These are phyloP conservation scores for Candida maesae DNA, from an alignment of 805 yeast genomes.

Conservation along the genomic window DNA sequence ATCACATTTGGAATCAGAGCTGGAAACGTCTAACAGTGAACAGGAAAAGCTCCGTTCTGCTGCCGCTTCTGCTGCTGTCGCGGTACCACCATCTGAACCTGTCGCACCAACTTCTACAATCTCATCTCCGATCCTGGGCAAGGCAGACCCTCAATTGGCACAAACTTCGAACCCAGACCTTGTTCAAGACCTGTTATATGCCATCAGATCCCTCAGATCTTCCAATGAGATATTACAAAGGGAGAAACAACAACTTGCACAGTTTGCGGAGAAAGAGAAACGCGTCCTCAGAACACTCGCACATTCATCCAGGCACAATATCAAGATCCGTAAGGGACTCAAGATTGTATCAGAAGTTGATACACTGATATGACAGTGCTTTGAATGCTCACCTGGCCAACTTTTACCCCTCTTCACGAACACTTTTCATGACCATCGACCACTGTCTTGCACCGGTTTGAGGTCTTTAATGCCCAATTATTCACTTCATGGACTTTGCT, in stretches of 20 bases:
- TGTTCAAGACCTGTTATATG: slow-evolving; percentile 18
- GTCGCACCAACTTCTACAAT: not conserved
- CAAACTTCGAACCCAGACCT: slow-evolving; percentile 8
- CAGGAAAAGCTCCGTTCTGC: slow-evolving; percentile 1
- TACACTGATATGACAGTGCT: slow-evolving; percentile 14
- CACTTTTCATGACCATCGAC: not conserved
- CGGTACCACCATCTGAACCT: not conserved
- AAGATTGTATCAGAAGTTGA: slow-evolving; percentile 21
- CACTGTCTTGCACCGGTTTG: too few relatives aligned
- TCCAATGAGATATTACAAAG: slow-evolving; percentile 12
- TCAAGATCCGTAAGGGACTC: slow-evolving; percentile 21
- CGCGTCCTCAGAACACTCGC: slow-evolving; percentile 19
- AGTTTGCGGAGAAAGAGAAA: slow-evolving; percentile 16
- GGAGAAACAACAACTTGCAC: slow-evolving; percentile 13
- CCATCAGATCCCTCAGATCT: slow-evolving; percentile 19
- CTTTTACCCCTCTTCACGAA: too few relatives aligned
- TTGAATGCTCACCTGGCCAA: too few relatives aligned
- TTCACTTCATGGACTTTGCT: slow-evolving; percentile 23
- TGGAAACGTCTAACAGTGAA: not conserved
- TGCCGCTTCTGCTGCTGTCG: slow-evolving; percentile 7
- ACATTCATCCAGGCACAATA: slow-evolving; percentile 12
- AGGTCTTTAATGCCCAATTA: slow-evolving; percentile 32
- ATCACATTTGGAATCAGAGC: slow-evolving; percentile 5
- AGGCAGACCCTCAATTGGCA: slow-evolving; percentile 1
- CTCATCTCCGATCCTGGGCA: not conserved